phyloP scores from a whole-genome alignment of 768 basidiomycete genomes.

The Leccinum subgranulosum region DNA sequence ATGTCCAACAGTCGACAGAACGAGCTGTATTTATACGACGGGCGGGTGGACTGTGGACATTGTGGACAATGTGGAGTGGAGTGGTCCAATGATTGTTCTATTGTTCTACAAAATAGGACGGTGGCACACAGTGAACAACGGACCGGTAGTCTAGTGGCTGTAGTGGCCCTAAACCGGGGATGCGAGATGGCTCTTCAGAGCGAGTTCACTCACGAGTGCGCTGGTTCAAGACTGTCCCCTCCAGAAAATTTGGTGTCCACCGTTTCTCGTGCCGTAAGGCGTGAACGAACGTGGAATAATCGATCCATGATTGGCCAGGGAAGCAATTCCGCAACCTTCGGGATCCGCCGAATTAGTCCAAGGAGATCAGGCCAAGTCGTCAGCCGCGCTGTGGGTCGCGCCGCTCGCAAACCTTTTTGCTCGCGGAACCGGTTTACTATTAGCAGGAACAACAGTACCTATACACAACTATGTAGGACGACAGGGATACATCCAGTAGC shows the following conservation, averaged over 20 bases:
- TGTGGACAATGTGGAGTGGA: no score
- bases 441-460: conserved; percentile 26
- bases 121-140: no score
- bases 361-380: conserved; percentile 83
- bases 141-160: conserved; percentile 66
- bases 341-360: conserved; percentile 90
- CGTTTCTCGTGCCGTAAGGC: conserved; percentile 59
- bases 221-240: conserved; percentile 93
- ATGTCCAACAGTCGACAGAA: not conserved
- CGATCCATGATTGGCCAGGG: conserved; percentile 80
- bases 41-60: no score
- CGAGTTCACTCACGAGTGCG: conserved; percentile 65
- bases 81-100: not conserved
- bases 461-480: conserved; percentile 20
- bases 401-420: conserved; percentile 68
- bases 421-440: conserved; percentile 8
- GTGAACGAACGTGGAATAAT: conserved; percentile 79
- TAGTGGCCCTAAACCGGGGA: conserved; percentile 80
- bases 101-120: not conserved
- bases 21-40: conserved; percentile 11
- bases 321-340: conserved; percentile 91
- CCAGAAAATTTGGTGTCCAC: conserved; percentile 92
- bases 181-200: conserved; percentile 65
- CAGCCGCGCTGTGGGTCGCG: conserved; percentile 82
- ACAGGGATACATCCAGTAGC: not conserved